These are phyloP conservation scores for Colletotrichum caudatum DNA, from an alignment of 2,329 filamentous ascomycete genomes.

Conservation along the genomic window DNA sequence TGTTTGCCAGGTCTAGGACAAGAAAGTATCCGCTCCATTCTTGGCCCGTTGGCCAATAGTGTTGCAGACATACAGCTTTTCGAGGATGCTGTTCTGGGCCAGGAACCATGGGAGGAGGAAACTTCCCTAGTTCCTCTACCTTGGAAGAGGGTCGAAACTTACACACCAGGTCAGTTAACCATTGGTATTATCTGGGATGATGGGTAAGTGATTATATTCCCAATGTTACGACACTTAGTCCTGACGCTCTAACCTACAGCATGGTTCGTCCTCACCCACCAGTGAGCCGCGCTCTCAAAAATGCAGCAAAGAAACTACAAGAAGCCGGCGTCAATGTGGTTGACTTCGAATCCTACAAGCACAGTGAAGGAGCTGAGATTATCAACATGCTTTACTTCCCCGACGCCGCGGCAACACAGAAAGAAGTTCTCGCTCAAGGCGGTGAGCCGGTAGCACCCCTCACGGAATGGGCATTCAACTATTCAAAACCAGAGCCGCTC, in stretches of 20 bases:
- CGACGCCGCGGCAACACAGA: slow-evolving; percentile 44
- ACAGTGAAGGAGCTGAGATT: slow-evolving; percentile 43
- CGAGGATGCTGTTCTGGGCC: slow-evolving; percentile 52
- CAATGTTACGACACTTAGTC: too few relatives aligned
- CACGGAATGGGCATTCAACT: slow-evolving; percentile 46
- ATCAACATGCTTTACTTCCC: slow-evolving; percentile 45
- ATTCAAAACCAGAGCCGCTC: slow-evolving; percentile 32
- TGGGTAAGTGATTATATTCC: slow-evolving; percentile 33
- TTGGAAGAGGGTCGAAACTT: slow-evolving; percentile 50
- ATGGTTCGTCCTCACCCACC: slow-evolving; percentile 46
- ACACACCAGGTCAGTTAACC: slow-evolving; percentile 30
- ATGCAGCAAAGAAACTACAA: slow-evolving; percentile 41
- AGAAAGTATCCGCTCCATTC: slow-evolving; percentile 51
- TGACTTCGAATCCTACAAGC: slow-evolving; percentile 45
- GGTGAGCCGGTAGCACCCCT: slow-evolving; percentile 48
- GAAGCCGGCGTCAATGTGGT: slow-evolving; percentile 44
- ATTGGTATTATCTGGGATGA: slow-evolving; percentile 45
- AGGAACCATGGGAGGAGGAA: slow-evolving; percentile 57
- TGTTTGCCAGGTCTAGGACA: slow-evolving; percentile 49
- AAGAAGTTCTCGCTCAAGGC: slow-evolving; percentile 38
- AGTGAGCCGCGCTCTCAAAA: slow-evolving; percentile 42
- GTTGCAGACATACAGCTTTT: slow-evolving; percentile 53
- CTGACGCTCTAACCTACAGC: slow-evolving; percentile 2
- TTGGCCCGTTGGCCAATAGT: slow-evolving; percentile 43
- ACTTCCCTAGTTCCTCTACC: slow-evolving; percentile 55